Evolutionary conservation across 2,329 filamentous ascomycete species (phyloP).

Genomic region (Botrytis sinoallii): DNA sequence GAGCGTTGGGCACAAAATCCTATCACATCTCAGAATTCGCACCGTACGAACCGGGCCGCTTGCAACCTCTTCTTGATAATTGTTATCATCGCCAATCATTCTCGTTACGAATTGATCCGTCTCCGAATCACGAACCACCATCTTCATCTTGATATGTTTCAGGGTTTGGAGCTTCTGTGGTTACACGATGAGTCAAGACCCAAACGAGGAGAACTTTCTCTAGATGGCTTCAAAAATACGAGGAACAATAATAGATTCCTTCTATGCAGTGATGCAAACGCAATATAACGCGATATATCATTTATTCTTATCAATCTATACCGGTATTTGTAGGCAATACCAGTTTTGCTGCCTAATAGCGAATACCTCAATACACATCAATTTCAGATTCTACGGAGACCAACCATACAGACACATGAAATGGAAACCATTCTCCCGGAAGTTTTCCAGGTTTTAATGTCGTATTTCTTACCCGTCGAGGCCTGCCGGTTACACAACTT

Average conservation of each 20-base stretch:
- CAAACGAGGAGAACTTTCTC: neutral
- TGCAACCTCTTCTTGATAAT: neutral
- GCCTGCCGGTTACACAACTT: neutral
- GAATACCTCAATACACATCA: neutral
- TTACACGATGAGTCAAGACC: neutral
- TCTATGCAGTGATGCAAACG: neutral
- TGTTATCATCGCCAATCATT: neutral
- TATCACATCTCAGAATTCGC: neutral
- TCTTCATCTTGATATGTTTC: conserved; percentile 1
- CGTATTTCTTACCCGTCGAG: neutral
- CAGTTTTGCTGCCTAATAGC: neutral
- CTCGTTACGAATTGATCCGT: neutral
- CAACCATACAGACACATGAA: neutral
- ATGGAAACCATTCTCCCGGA: neutral
- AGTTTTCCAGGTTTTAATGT: neutral
- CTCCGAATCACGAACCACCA: neutral
- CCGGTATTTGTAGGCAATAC: neutral
- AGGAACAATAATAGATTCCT: neutral
- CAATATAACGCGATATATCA: neutral
- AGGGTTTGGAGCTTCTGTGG: neutral
- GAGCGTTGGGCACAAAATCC: neutral
- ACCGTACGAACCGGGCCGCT: conserved; percentile 5
- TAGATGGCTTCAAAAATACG: neutral
- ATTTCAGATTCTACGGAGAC: neutral
- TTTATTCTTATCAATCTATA: neutral